Conservation (phyloP, 2,329 filamentous ascomycete genomes). For the Nakataea oryzae region DNA sequence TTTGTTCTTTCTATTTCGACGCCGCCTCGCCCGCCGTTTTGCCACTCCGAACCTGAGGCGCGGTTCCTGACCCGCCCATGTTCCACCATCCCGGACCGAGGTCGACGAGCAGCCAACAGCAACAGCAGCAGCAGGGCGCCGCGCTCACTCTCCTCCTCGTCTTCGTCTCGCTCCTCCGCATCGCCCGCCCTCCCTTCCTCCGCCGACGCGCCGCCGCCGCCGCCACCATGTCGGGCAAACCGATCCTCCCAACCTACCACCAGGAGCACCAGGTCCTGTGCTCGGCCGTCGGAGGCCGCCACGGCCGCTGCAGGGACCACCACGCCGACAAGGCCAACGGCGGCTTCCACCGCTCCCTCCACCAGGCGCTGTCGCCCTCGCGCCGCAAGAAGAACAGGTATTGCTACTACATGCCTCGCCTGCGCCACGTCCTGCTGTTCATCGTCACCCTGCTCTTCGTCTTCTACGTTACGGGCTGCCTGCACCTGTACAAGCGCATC, state of each 20-base stretch:
- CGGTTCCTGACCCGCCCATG: neutral
- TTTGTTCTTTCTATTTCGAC: no score
- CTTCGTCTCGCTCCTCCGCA: neutral
- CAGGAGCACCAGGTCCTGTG: neutral
- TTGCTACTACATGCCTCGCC: neutral
- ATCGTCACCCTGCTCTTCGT: neutral
- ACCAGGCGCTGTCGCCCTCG: neutral
- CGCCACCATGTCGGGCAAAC: conserved; percentile 1
- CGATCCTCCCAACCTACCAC: conserved; percentile 4
- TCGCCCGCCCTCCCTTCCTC: neutral
- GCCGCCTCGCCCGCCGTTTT: no score
- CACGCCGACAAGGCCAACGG: neutral
- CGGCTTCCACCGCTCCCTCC: neutral
- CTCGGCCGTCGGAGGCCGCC: neutral
- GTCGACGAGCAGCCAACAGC: neutral
- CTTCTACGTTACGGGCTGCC: conserved; percentile 2
- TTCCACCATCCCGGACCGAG: neutral
- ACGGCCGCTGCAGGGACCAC: neutral
- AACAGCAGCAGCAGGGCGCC: neutral
- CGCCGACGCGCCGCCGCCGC: neutral
- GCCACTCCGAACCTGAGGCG: neutral
- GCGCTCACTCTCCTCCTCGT: neutral
- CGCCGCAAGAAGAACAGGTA: neutral
- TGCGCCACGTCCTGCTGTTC: neutral
- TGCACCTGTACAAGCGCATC: conserved; percentile 3